These are phyloP conservation scores for Cercospora sp. DNA, from an alignment of 2,329 filamentous ascomycete genomes.

Conservation along the genomic window DNA sequence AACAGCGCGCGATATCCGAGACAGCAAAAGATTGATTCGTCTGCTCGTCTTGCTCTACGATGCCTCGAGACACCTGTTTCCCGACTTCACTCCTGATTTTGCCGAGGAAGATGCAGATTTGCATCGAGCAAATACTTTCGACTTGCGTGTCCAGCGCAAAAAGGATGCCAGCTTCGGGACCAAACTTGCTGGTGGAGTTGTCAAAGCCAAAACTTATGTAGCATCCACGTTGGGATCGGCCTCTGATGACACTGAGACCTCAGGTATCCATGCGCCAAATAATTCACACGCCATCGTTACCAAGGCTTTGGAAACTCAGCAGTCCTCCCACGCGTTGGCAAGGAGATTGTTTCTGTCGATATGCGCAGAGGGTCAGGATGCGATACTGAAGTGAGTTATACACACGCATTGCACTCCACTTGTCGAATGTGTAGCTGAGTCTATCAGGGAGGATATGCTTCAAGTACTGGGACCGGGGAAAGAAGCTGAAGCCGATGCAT, in stretches of 20 bases:
- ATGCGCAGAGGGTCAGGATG: conserved; percentile 28
- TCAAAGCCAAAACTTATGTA: conserved; percentile 70
- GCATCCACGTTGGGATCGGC: conserved; percentile 81
- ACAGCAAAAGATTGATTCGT: conserved; percentile 73
- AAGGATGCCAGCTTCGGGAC: conserved; percentile 55
- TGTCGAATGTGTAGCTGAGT: background rate
- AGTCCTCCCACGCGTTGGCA: conserved; percentile 36
- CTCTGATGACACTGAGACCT: conserved; percentile 80
- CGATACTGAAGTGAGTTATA: conserved; percentile 23
- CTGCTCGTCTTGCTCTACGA: conserved; percentile 78
- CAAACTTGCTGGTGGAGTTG: conserved; percentile 50
- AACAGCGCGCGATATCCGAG: conserved; percentile 64
- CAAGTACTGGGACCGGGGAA: conserved; percentile 33
- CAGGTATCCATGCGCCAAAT: conserved; percentile 66
- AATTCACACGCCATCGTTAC: conserved; percentile 33
- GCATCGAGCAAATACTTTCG: conserved; percentile 65
- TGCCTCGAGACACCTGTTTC: conserved; percentile 75
- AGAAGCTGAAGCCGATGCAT: conserved; percentile 33
- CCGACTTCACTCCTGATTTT: conserved; percentile 79
- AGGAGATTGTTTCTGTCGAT: conserved; percentile 39
- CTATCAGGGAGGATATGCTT: conserved; percentile 26
- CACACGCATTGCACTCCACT: background rate
- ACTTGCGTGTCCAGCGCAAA: conserved; percentile 46
- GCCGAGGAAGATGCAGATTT: conserved; percentile 77
- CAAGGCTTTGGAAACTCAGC: conserved; percentile 34